phyloP scores from a whole-genome alignment of 2,329 filamentous ascomycete genomes.

The Colletotrichum navitas region DNA sequence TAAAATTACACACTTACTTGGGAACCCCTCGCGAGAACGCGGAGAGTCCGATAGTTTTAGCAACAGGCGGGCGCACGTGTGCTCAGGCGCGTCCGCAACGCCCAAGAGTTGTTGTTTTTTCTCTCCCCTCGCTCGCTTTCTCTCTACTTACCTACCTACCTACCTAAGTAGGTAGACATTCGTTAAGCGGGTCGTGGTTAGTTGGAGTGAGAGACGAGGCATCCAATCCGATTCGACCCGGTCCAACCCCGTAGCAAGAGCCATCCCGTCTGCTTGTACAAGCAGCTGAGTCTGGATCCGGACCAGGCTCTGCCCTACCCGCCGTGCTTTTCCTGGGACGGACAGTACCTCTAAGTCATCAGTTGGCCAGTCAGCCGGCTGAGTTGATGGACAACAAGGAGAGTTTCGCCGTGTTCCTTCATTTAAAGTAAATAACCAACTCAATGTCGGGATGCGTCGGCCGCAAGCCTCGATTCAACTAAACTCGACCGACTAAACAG shows the following conservation, averaged over 20 bases:
- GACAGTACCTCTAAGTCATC: neutral
- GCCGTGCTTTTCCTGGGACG: neutral
- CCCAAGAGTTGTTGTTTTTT: neutral
- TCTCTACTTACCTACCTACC: too few relatives aligned
- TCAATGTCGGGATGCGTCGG: neutral
- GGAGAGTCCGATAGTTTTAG: too few relatives aligned
- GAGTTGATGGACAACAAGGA: too few relatives aligned
- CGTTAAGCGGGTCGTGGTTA: neutral
- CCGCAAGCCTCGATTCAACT: neutral
- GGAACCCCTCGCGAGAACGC: neutral
- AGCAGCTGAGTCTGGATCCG: neutral
- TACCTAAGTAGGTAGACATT: too few relatives aligned
- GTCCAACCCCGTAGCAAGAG: neutral
- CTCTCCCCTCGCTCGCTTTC: neutral
- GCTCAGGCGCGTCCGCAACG: too few relatives aligned
- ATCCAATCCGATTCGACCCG: neutral
- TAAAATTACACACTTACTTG: neutral
- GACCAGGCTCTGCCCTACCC: neutral
- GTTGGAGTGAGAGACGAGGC: neutral
- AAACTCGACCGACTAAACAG: too few relatives aligned
- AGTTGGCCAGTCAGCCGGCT: neutral
- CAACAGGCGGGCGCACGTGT: neutral
- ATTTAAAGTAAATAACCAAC: neutral
- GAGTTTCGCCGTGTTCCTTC: neutral
- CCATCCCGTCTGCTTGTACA: neutral